Percentiles rank a stretch among this genome's conserved stretches.
phyloP scores from a whole-genome alignment of 805 yeast genomes.

The Jamesozyma rosinii region DNA sequence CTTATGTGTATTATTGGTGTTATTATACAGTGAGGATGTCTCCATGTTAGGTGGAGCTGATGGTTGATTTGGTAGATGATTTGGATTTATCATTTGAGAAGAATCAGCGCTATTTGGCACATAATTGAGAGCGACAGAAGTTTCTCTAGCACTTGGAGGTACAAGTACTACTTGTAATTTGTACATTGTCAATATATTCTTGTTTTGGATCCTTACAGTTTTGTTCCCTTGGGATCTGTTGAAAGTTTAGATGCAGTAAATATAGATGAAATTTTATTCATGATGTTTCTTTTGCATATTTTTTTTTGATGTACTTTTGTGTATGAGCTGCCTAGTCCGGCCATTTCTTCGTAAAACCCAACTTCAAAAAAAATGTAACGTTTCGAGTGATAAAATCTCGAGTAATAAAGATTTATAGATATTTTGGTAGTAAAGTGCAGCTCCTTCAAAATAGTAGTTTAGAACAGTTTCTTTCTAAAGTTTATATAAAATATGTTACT shows the following conservation, averaged over 20 bases:
- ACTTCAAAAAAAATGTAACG: not conserved
- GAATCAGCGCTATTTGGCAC: slow-evolving; percentile 17
- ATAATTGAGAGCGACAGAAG: slow-evolving; percentile 13
- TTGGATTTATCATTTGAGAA: slow-evolving; percentile 18
- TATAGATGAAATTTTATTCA: too few species aligned
- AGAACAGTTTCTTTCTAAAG: too few species aligned
- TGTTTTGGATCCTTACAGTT: too few species aligned
- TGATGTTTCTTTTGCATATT: not conserved
- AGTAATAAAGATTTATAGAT: too few species aligned
- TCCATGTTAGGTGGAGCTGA: slow-evolving; percentile 9
- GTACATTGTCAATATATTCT: too few species aligned
- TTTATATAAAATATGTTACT: too few species aligned
- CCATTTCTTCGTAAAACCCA: not conserved
- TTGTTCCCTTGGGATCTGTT: too few species aligned
- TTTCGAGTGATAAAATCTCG: not conserved
- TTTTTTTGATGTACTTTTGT: not conserved
- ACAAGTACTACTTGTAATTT: slow-evolving; percentile 39
- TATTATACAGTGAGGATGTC: slow-evolving; percentile 3
- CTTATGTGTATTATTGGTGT: not conserved
- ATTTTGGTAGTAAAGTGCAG: too few species aligned
- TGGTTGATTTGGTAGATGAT: slow-evolving; percentile 7
- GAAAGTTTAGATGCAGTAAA: too few species aligned
- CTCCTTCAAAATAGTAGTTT: too few species aligned
- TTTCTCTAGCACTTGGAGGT: slow-evolving; percentile 32
- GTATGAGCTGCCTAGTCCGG: not conserved